Percentiles rank a stretch among this genome's conserved stretches.
phyloP scores from a whole-genome alignment of 73 alveolate species.

The Tetrahymena elliotti region DNA sequence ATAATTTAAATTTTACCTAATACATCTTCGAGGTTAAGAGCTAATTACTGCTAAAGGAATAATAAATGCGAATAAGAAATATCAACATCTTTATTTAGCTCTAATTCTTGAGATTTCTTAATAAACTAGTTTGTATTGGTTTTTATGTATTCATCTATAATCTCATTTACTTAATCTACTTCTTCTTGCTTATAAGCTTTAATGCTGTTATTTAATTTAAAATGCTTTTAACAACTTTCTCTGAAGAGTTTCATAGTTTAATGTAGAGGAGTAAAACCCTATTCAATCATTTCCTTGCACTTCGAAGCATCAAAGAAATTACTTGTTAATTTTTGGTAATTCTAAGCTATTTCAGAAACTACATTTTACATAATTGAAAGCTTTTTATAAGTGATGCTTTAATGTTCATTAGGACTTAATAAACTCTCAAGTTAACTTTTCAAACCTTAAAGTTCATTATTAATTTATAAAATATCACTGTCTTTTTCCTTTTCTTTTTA shows the following conservation, averaged over 20 bases:
- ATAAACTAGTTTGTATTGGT: background rate
- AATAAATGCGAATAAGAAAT: background rate
- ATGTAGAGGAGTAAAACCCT: background rate
- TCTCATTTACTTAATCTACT: background rate
- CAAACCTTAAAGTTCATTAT: background rate
- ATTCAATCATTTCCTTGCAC: background rate
- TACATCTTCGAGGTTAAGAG: background rate
- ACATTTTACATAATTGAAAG: background rate
- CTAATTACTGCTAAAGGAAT: background rate
- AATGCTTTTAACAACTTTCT: background rate
- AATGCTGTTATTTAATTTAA: background rate
- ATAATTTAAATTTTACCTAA: background rate
- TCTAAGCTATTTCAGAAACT: background rate
- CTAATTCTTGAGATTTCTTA: background rate
- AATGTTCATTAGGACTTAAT: background rate
- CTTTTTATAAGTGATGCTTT: background rate
- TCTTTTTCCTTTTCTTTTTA: background rate
- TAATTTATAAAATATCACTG: background rate
- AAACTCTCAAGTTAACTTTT: background rate
- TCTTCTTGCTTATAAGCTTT: background rate
- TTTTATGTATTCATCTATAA: background rate
- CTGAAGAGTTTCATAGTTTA: background rate
- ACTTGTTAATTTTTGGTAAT: background rate
- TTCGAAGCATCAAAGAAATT: background rate
- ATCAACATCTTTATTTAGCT: background rate